Base-by-base conservation (phyloP, 768 basidiomycete species). In the Hydnomerulius pinastri region DNA sequence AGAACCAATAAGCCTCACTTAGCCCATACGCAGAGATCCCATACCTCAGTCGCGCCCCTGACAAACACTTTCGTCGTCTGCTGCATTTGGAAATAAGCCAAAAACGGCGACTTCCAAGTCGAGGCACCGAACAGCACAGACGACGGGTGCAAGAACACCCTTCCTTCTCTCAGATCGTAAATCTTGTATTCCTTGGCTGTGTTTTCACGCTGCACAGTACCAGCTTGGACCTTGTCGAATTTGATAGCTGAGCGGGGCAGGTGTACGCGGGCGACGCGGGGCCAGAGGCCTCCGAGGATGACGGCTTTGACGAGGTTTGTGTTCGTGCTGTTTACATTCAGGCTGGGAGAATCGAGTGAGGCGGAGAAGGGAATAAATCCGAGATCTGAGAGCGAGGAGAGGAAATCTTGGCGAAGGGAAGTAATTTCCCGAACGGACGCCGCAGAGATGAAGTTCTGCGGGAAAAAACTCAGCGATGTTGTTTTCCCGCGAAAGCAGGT, bases 231-330 rank as follows among this genome's bases (percentile, higher is more conserved):
- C 60, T 86, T 83, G 71, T 95, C 90, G 62, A 91, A 98, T 65
- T 88, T 89, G 63, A 87, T 81, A 8, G 81, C 83, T 13, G 82
- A 81, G 48, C 75, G 72, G 1, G 91, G 93, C 18, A 94, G 76
- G 53, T 82, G 77, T 20, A 95, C 83, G 43, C 83, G 81, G 0
- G 86, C 90, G 42, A 94, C 80, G 24, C 86, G 82, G 2, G 92
- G 92, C 81, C 90, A 94, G 18, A 96, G 77, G 2, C 92, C 93
- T 7, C 91, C 92, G 11, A 92, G 80, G 28, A 97, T 77, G 53
- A 94, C 80, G 6, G 84, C 82, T 67, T 96, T 96, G 60, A 97
- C 69, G 21, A 98, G 78, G 62, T 87, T 91, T 30, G 77, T 74
- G 58, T 90, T 83, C 1, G 70, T 60, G 50, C 80, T 80, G 65